Evolutionary conservation across 225 moss, liverwort and hornwort genomes (phyloP).

Genomic region (Bryum argenteum): DNA sequence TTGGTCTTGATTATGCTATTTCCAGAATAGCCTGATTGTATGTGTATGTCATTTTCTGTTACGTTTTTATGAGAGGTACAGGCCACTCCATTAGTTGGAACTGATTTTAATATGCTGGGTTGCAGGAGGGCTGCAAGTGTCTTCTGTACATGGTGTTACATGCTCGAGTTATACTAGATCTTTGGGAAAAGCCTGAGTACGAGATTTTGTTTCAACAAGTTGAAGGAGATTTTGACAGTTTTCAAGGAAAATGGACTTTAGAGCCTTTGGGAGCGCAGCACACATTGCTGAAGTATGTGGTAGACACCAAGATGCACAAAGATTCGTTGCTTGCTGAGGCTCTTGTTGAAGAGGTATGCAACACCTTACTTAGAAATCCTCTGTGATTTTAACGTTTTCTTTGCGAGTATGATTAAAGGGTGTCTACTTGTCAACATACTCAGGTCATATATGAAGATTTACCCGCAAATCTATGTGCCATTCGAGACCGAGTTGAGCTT

Average conservation of each 20-base stretch:
- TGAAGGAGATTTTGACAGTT: constrained; percentile 92
- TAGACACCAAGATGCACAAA: constrained; percentile 92
- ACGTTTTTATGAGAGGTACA: constrained; percentile 11
- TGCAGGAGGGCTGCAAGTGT: constrained; percentile 96
- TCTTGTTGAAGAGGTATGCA: constrained; percentile 85
- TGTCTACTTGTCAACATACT: constrained; percentile 12
- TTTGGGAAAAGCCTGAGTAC: constrained; percentile 83
- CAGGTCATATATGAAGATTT: constrained; percentile 93
- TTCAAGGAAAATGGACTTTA: constrained; percentile 94
- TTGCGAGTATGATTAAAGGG: not conserved
- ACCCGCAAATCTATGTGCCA: constrained; percentile 85
- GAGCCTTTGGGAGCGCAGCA: constrained; percentile 91
- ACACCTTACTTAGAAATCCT: constrained; percentile 10
- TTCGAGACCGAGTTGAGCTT: constrained; percentile 80
- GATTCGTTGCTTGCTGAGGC: constrained; percentile 88
- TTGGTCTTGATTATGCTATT: constrained; percentile 6
- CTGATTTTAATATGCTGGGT: constrained; percentile 14
- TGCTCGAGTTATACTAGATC: constrained; percentile 81
- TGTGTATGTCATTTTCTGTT: constrained; percentile 17
- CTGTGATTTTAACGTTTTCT: not conserved
- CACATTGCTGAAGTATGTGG: constrained; percentile 85
- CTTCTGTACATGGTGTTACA: constrained; percentile 94
- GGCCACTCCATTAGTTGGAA: constrained; percentile 14
- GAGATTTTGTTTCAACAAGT: constrained; percentile 95
- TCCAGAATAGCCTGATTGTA: constrained; percentile 2